A percentile compares a stretch with the other conserved stretches of the same genome.
These are phyloP conservation scores for Sugiyamaella lignohabitans DNA, from an alignment of 805 yeast genomes.

Conservation along the genomic window DNA sequence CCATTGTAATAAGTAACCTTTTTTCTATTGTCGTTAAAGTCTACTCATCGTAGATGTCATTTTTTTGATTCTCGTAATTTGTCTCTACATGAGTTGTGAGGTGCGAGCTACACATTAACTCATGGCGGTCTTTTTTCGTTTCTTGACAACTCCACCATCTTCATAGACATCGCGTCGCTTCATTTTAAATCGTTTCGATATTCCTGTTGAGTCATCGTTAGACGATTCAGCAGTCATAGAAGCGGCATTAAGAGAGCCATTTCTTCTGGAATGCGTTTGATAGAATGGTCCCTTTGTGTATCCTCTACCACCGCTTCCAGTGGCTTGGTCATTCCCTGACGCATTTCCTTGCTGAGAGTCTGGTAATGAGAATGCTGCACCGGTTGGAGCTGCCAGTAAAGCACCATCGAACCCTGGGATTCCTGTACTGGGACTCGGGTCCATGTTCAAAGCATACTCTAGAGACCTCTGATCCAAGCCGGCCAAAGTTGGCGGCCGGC, in stretches of 20 bases:
- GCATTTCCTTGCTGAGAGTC: neutral
- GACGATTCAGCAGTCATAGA: slow-evolving; percentile 17
- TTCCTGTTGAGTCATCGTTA: slow-evolving; percentile 15
- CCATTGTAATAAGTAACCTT: too few relatives aligned
- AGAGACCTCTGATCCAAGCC: slow-evolving; percentile 47
- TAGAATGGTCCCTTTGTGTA: slow-evolving; percentile 3
- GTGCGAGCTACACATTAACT: too few relatives aligned
- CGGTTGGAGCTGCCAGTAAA: slow-evolving; percentile 48
- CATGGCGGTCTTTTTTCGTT: neutral
- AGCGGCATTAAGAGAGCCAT: slow-evolving; percentile 8
- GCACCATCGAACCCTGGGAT: slow-evolving; percentile 71
- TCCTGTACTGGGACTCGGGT: slow-evolving; percentile 59
- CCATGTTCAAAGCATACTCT: slow-evolving; percentile 48
- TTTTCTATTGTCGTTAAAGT: too few relatives aligned
- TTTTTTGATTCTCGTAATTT: too few relatives aligned
- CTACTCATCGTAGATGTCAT: too few relatives aligned
- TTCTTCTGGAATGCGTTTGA: slow-evolving; percentile 4
- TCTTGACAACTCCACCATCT: neutral
- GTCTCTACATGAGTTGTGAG: too few relatives aligned
- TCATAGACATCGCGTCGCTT: slow-evolving; percentile 7
- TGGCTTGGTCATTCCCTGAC: slow-evolving; percentile 1
- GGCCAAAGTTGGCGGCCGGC: slow-evolving; percentile 38
- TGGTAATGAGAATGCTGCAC: slow-evolving; percentile 1
- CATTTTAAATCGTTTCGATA: slow-evolving; percentile 6
- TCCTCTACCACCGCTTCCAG: neutral